Conservation (phyloP, 176 grass and related monocot genomes). For the Rhynchospora tenuis region DNA sequence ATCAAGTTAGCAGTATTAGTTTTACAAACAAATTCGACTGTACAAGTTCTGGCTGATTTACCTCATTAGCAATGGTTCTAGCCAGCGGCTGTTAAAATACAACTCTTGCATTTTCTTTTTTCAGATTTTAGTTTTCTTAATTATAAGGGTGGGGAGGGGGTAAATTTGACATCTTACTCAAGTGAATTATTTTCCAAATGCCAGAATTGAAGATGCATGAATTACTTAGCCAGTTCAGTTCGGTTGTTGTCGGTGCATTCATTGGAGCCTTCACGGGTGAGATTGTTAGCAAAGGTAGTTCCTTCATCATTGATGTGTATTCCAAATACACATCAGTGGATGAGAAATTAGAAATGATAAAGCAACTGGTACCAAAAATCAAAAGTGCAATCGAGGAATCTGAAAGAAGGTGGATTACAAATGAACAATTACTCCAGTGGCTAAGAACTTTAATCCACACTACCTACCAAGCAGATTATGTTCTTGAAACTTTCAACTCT, state of each 20-base stretch:
- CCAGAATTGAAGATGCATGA: background rate
- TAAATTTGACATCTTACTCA: background rate
- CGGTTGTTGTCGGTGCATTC: background rate
- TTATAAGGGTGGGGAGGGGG: background rate
- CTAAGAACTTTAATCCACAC: constrained; percentile 22
- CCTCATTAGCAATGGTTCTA: background rate
- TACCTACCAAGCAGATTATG: constrained; percentile 24
- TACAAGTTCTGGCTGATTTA: background rate
- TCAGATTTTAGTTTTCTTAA: background rate
- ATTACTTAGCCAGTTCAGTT: background rate
- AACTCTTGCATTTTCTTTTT: background rate
- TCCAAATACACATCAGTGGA: background rate
- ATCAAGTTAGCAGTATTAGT: background rate
- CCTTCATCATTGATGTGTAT: constrained; percentile 21
- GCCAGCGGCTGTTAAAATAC: background rate
- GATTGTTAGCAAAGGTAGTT: constrained; percentile 27
- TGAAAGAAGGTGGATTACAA: constrained; percentile 10
- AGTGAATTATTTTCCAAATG: background rate
- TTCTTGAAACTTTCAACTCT: background rate
- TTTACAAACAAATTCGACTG: background rate
- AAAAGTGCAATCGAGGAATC: constrained; percentile 24
- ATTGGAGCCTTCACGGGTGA: constrained; percentile 9
- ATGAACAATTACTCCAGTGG: constrained; percentile 25
- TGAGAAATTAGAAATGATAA: background rate
- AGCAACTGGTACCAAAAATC: constrained; percentile 27